A percentile compares a stretch with the other conserved stretches of the same genome.
phyloP scores from a whole-genome alignment of 2,329 filamentous ascomycete species.

The Ophiostoma ips region DNA sequence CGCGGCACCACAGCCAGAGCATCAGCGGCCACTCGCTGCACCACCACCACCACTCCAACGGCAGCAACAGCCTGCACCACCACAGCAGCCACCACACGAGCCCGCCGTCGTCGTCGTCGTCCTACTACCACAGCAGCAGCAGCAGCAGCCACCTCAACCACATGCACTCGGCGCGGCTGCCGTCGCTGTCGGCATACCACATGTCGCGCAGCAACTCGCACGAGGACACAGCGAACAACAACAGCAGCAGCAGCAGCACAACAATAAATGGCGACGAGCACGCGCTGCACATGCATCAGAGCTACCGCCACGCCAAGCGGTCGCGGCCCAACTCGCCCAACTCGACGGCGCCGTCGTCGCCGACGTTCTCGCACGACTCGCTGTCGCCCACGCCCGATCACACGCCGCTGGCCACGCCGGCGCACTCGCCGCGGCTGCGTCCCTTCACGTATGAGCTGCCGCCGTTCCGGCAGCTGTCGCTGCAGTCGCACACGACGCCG shows the following conservation, averaged over 20 bases:
- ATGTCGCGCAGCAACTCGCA: constrained; percentile 84
- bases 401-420: constrained; percentile 94
- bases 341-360: constrained; percentile 89
- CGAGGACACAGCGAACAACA: constrained; percentile 36
- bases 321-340: constrained; percentile 89
- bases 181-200: constrained; percentile 73
- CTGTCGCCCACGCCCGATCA: constrained; percentile 91
- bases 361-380: constrained; percentile 92
- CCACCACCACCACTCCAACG: constrained; percentile 10
- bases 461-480: constrained; percentile 55
- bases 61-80: background rate
- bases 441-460: constrained; percentile 70
- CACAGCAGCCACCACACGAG: constrained; percentile 10
- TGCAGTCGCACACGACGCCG: constrained; percentile 35
- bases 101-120: constrained; percentile 21
- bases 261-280: too few relatives aligned
- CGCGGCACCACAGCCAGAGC: constrained; percentile 30
- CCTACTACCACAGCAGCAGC: constrained; percentile 37
- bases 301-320: constrained; percentile 63
- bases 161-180: constrained; percentile 44
- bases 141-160: constrained; percentile 20
- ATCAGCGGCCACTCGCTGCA: constrained; percentile 31
- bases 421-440: constrained; percentile 81
- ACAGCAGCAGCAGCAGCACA: constrained; percentile 28
- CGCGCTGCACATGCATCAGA: too few relatives aligned